Base-by-base conservation (phyloP, 2,329 filamentous ascomycete genomes). In the Apiospora malaysiana region DNA sequence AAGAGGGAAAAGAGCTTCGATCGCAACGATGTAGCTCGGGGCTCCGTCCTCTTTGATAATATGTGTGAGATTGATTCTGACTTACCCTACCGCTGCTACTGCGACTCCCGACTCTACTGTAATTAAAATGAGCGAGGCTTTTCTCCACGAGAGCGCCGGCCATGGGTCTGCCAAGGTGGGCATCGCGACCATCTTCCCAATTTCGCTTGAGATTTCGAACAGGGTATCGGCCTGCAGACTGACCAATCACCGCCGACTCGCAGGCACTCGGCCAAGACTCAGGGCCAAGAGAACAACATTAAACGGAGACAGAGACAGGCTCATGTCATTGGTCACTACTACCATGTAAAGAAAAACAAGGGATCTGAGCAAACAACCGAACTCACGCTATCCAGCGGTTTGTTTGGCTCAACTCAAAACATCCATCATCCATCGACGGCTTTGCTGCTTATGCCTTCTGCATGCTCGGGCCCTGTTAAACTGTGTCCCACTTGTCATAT, bases 91-190 rank as follows among this genome's bases (percentile, higher is more conserved):
- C 40, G 5, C 32, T 10, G 12, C 42, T 63, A n/a, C 32, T 10
- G 32, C 32, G 3, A 32, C 32, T 32, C 32, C 32, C 32, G 32
- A 6, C 56, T 37, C 18, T 40, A n/a, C 27, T 40, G 32, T 68
- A 68, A 68, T 68, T 68, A 68, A 68, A 68, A 68, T 68, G 66
- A 68, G 46, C 43, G 66, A 68, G 66, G 66, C 66, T 68, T 68
- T 45, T 68, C 56, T 63, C 56, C 56, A 63, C 56, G 56, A 63
- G 27, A 63, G 56, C 56, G 56, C 56, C 32, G 56, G 56, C 56
- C 56, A 63, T 63, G 56, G 56, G 56, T 63, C 56, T 40, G 18
- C 37, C 16, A 40, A 63, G 27, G 56, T 63, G 56, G 56, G 56
- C 56, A 63, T 63, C 56, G 56, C 56, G 40, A 63, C 56, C 56